Evolutionary conservation across 768 basidiomycete genomes (phyloP).

Genomic region (Termitomyces bulborhizus): DNA sequence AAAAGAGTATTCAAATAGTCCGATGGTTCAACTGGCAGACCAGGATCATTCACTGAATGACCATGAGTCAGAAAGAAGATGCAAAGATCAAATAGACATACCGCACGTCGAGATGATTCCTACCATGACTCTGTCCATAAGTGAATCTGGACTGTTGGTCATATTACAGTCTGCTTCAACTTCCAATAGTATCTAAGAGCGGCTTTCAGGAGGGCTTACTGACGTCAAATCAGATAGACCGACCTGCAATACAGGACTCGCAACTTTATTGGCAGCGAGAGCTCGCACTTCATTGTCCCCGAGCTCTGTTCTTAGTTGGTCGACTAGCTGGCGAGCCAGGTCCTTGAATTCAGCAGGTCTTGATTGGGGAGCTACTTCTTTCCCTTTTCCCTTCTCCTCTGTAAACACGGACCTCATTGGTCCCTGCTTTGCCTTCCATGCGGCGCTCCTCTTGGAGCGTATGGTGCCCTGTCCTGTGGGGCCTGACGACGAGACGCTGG

Average conservation of each 20-base stretch:
- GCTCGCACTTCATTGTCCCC: slow-evolving; percentile 72
- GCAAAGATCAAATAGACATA: slow-evolving; percentile 29
- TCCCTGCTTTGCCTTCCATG: slow-evolving; percentile 79
- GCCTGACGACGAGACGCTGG: slow-evolving; percentile 39
- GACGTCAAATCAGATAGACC: slow-evolving; percentile 11
- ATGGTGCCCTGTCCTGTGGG: slow-evolving; percentile 33
- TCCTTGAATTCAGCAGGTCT: slow-evolving; percentile 44
- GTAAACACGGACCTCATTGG: slow-evolving; percentile 75
- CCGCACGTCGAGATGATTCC: slow-evolving; percentile 66
- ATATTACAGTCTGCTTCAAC: slow-evolving; percentile 67
- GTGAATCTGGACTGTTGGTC: slow-evolving; percentile 54
- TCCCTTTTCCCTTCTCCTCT: slow-evolving; percentile 33
- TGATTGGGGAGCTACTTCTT: slow-evolving; percentile 17
- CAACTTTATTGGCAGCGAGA: slow-evolving; percentile 68
- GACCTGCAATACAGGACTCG: slow-evolving; percentile 74
- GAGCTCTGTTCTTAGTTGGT: slow-evolving; percentile 43
- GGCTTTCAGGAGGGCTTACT: slow-evolving; percentile 5
- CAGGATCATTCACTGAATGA: slow-evolving; percentile 32
- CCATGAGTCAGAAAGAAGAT: neutral
- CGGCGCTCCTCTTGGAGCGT: slow-evolving; percentile 81
- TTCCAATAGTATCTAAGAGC: slow-evolving; percentile 67
- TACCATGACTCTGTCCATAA: slow-evolving; percentile 76
- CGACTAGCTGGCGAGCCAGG: slow-evolving; percentile 41
- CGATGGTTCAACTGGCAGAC: slow-evolving; percentile 41
- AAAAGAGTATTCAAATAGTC: slow-evolving; percentile 81